phyloP scores from a whole-genome alignment of 768 basidiomycete genomes.

The Pleurotus platypus region DNA sequence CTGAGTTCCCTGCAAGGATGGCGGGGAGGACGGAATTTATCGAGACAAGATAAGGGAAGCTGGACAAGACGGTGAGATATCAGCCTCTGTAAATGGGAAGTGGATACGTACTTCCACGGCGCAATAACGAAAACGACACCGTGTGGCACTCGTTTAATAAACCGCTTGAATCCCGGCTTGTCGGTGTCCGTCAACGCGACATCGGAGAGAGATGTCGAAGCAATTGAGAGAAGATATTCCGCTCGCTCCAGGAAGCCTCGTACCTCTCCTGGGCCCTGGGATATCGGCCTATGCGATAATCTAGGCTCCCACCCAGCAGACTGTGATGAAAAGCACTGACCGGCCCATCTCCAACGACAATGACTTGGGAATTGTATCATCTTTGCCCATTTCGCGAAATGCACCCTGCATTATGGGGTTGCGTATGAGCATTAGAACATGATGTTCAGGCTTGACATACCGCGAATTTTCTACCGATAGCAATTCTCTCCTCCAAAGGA shows the following conservation, averaged over 20 bases:
- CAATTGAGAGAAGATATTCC: constrained; percentile 82
- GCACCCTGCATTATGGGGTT: constrained; percentile 31
- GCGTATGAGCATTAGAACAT: background rate
- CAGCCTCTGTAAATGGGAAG: background rate
- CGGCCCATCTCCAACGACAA: constrained; percentile 90
- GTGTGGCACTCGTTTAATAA: constrained; percentile 78
- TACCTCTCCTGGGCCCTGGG: constrained; percentile 77
- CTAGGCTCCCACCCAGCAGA: background rate
- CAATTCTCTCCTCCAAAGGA: constrained; percentile 65
- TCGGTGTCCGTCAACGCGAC: constrained; percentile 73
- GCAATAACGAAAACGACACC: constrained; percentile 88
- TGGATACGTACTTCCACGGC: constrained; percentile 79
- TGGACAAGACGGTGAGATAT: constrained; percentile 22
- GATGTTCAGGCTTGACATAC: constrained; percentile 13
- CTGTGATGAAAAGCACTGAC: constrained; percentile 36
- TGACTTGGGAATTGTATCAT: constrained; percentile 66
- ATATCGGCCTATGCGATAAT: constrained; percentile 59
- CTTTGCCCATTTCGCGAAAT: constrained; percentile 36
- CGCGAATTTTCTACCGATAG: constrained; percentile 53
- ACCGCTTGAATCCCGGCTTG: constrained; percentile 79
- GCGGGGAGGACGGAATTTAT: constrained; percentile 93
- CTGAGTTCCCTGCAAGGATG: constrained; percentile 84
- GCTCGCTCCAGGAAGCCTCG: constrained; percentile 80
- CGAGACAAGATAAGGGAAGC: constrained; percentile 86
- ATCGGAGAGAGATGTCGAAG: constrained; percentile 69